Base-by-base conservation (phyloP, 2,329 filamentous ascomycete species). In the Colletotrichum sp. region DNA sequence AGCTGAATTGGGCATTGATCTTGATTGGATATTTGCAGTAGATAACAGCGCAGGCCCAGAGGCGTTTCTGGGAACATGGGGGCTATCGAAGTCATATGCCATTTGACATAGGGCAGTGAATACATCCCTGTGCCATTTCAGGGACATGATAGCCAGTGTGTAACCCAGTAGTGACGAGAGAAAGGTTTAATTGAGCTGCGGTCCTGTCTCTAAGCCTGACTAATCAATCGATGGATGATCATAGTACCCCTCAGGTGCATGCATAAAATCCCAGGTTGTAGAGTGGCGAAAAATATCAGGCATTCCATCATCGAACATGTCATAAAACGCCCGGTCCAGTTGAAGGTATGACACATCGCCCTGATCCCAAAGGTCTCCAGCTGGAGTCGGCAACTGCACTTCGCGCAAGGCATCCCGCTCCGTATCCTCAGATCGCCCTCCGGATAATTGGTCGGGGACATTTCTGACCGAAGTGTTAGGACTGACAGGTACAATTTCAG, bases 271-370 rank as follows among this genome's bases (percentile, higher is more conserved):
- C 43, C 43, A 58, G 2, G 66, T 56, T 7, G 66, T 30, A 25
- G 62, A 43, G 28, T 75, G 69, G 8, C 71, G 74, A 66, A 76
- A 70, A 8, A 78, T 55, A 25, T 78, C 74, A 4, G 78, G 75
- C 56, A 78, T 76, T 25, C 76, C 76, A 28, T 76, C 74, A 22
- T 78, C 77, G 22, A 78, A 78, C 28, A 79, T 64, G 34, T 79
- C 76, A 36, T 77, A 52, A 52, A 79, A 76, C 8, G 70, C 71
- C 27, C 64, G 66, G 52, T 79, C 77, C 15, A 79, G 66, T 27
- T 78, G 73, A 12, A 52, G 56, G 34, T 72, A 72, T 6, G 58
- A 69, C 9, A 48, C 9, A 16, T 48, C 52, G 36, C 67, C n/a
- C 22, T 22, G n/a, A 3, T 27, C 6, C 73, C 73, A 72, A n/a